Evolutionary conservation across 192 early-diverging fungal genomes (phyloP), one percentile per base, ranked within the genome.

Genomic region (Coemansia asiatica): DNA sequence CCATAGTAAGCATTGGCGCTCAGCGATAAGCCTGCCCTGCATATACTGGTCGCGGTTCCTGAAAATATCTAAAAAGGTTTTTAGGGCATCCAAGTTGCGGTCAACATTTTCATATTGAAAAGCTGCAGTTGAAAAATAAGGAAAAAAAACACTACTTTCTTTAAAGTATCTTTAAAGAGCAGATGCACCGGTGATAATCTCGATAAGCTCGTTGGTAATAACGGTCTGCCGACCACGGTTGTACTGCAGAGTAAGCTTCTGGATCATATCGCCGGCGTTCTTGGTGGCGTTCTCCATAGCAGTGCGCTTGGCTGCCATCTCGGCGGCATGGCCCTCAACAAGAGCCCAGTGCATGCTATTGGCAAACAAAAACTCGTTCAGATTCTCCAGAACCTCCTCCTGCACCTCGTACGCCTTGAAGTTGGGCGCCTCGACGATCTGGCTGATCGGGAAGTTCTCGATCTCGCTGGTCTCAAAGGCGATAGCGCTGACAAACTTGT

Each of bases 241-340:
- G 90, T 93, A 98, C 67, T 89, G 90, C 76, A 98, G 85, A 56
- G 95, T 96, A 56, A 98, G 86, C 76, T 91, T 95, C 79, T 90
- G 85, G 86, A 98, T 94, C 89, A 98, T 96, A 65, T 98, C 95
- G 76, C 90, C 92, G 61, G 95, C 97, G 85, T 99, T 99, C 89
- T 98, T 95, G 83, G 95, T 98, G 36, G 97, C 95, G 82, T 99
- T 99, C 88, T 99, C 97, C 97, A 98, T 99, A 68, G 97, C 97
- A 69, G 91, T 90, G 65, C 95, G 90, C 88, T 93, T 94, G 64
- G 97, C 92, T 60, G 91, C 88, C 90, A 97, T 91, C 79, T 99
- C 97, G 26, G 94, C 85, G 48, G 95, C 94, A 72, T 97, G 93
- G 60, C 95, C 95, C 83, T 99, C 97, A 60, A 92, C 91, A 61